Evolutionary conservation across 2,329 filamentous ascomycete genomes (phyloP), one percentile per base, ranked within the genome.

Genomic region (Rutstroemia sp.): DNA sequence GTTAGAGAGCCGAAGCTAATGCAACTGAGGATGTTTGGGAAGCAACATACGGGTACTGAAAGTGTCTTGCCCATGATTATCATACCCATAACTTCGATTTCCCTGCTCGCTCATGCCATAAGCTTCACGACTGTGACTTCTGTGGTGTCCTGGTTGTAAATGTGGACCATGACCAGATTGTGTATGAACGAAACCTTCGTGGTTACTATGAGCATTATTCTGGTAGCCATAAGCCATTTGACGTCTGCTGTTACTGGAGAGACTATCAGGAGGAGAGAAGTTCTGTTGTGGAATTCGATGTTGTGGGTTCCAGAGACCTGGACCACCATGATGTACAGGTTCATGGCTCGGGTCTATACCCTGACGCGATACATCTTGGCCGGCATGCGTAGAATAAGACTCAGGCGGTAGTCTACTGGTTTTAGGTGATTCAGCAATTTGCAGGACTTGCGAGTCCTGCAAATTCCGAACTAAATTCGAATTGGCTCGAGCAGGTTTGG

Each of bases 391-490:
- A 44, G 39, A 10, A 44, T 55, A 51, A 16, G 53, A 55, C 5
- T 44, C 39, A n/a, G 53, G 37, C n/a, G 49, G 53, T 37, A 41
- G 38, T 18, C 53, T 50, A 10, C 34, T 44, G 5, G 25, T 7
- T 25, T 34, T 27, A 14, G 37, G 46, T 10, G 46, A 44, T 23
- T 55, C 53, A 19, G 46, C 25, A 8, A 50, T 37, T 18, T 55
- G 46, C 10, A 55, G 18, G 34, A 39, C 47, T 10, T 49, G 47
- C 4, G 53, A 50, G 7, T 55, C 53, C 16, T 55, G 53, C 16
- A 55, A 23, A n/a, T 55, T 55, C 38, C 50, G 53, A 12, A 55
- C 53, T 21, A 55, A 41, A 27, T 55, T 55, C 18, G 53, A 23
- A 30, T 50, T 55, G 16, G 49, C 49, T 16, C 53, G 38, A 50